A percentile compares a stretch with the other conserved stretches of the same genome.
Evolutionary conservation across 148 eudicot species (phyloP).

Genomic region (Rhododendron vialii): DNA sequence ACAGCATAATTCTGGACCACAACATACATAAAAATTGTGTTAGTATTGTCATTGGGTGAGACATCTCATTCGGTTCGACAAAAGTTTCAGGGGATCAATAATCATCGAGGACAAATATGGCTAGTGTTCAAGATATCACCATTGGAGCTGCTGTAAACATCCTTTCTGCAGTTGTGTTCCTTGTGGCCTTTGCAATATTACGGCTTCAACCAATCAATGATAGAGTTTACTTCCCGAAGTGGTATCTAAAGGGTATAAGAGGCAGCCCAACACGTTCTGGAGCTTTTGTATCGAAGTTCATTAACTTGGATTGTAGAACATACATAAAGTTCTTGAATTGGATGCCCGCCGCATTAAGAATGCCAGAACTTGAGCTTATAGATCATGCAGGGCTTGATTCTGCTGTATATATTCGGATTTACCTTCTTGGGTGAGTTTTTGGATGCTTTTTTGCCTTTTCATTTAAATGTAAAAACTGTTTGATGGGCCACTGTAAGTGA

Average conservation of each 20-base stretch:
- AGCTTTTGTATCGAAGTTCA: conserved; percentile 50
- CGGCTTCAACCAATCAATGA: conserved; percentile 92
- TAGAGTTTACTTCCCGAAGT: conserved; percentile 97
- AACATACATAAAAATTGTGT: not conserved
- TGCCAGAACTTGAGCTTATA: conserved; percentile 97
- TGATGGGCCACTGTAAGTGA: not conserved
- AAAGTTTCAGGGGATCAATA: conserved; percentile 35
- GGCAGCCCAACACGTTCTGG: conserved; percentile 61
- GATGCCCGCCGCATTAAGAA: conserved; percentile 97
- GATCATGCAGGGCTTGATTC: conserved; percentile 98
- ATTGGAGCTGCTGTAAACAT: conserved; percentile 70
- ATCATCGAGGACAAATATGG: conserved; percentile 40
- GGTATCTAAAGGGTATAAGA: conserved; percentile 91
- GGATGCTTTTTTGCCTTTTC: conserved; percentile 5
- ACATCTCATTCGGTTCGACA: conserved; percentile 6
- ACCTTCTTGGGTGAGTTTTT: conserved; percentile 83
- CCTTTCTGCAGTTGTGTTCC: conserved; percentile 68
- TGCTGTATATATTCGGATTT: conserved; percentile 83
- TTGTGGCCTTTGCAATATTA: conserved; percentile 75
- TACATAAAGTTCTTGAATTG: conserved; percentile 78
- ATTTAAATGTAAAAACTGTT: not conserved
- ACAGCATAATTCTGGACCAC: not conserved
- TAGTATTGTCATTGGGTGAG: not conserved
- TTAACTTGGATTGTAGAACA: conserved; percentile 66
- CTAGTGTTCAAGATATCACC: conserved; percentile 59